Base-by-base conservation (phyloP, 306 rosid species). In the Citrullus amarus region DNA sequence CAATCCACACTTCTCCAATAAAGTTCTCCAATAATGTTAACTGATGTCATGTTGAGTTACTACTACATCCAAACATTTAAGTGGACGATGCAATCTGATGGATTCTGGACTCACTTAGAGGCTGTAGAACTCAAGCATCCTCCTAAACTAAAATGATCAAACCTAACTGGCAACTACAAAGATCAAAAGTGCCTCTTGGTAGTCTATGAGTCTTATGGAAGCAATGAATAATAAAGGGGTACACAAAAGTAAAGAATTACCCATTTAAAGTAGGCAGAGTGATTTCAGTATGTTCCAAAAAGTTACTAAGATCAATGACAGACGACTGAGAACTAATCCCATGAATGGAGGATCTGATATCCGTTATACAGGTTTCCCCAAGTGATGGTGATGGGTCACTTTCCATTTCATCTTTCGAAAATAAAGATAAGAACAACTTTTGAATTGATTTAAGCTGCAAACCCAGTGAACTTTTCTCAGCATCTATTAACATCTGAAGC, bases 181-280 rank as follows among this genome's bases (percentile, higher is more conserved):
- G 55, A 18, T 68, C 0, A 20, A 68, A 14, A 66, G 41, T 68
- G 74, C 28, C 53, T 39, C 73, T 68, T n/a, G 9, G 74, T 22
- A 43, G 34, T 20, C 5, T 20, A 20, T 12, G 75, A 68, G 55
- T 68, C 75, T 12, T 22, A 43, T 32, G 57, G 9, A 46, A 48
- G 58, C 14, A 48, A 25, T 46, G 10, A 76, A 57, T 20, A 22
- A 59, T 10, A 44, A 43, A 79, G n/a, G 18, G 30, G 53, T 8
- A 54, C 46, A 1, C n/a, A 38, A 63, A 75, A 6, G 77, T 30
- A 79, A 62, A 56, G 51, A 59, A 50, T 76, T 88, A 93, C 98
- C 98, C 98, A 82, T 93, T 91, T 85, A 93, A 83, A 75, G 93
- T 93, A 82, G 97, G 98, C 66, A 93, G 30, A 2, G 91, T 88